These are phyloP conservation scores for Plasmopara muralis DNA, from an alignment of 352 stramenopile species.

Conservation along the genomic window DNA sequence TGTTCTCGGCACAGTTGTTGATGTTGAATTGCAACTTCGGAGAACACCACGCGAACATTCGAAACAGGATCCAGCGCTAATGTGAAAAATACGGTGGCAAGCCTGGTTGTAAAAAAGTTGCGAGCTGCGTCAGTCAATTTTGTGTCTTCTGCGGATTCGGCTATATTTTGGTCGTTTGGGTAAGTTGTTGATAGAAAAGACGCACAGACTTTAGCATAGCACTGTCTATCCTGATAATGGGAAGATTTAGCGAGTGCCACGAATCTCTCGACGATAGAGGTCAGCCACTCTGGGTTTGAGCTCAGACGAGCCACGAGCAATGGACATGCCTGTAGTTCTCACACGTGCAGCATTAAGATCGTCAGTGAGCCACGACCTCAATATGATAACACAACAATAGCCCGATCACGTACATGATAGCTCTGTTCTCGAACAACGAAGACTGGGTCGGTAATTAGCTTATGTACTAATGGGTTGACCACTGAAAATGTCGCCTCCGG, in stretches of 20 bases:
- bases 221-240: slow-evolving; percentile 63
- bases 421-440: slow-evolving; percentile 66
- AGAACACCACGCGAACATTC: slow-evolving; percentile 68
- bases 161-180: slow-evolving; percentile 3
- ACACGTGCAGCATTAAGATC: slow-evolving; percentile 1
- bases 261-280: slow-evolving; percentile 42
- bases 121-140: slow-evolving; percentile 6
- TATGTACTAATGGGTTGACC: slow-evolving; percentile 67
- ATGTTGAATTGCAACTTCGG: slow-evolving; percentile 38
- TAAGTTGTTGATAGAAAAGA: slow-evolving; percentile 35
- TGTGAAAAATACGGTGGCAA: slow-evolving; percentile 48
- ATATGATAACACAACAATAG: slow-evolving; percentile 6
- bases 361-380: slow-evolving; percentile 1
- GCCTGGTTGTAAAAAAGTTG: slow-evolving; percentile 43
- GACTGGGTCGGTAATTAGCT: slow-evolving; percentile 71
- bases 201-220: slow-evolving; percentile 55
- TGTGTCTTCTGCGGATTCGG: slow-evolving; percentile 4
- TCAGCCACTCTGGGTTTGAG: slow-evolving; percentile 41
- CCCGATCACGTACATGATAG: slow-evolving; percentile 33
- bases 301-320: slow-evolving; percentile 46
- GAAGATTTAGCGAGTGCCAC: slow-evolving; percentile 41
- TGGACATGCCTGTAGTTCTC: slow-evolving; percentile 44
- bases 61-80: slow-evolving; percentile 57
- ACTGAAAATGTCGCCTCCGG: slow-evolving; percentile 64
- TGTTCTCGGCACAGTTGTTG: slow-evolving; percentile 31